Conservation (phyloP, 352 stramenopile species). For the Phytophthora rubi region DNA sequence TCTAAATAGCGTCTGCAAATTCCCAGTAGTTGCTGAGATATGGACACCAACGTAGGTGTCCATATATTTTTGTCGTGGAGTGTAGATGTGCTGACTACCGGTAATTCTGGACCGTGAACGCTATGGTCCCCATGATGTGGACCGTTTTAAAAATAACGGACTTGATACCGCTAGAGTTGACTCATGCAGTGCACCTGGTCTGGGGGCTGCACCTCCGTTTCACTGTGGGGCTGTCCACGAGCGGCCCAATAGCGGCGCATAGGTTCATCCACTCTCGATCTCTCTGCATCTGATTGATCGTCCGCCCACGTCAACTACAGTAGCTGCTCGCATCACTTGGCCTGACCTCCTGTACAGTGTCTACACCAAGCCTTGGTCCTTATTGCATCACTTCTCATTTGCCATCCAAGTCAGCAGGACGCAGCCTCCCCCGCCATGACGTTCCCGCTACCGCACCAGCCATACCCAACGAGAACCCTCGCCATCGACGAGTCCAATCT, state of each 20-base stretch:
- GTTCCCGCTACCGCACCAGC: conserved; percentile 27
- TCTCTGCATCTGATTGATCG: conserved; percentile 5
- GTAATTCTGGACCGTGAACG: too few relatives aligned
- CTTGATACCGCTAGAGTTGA: conserved; percentile 5
- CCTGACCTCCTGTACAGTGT: neutral
- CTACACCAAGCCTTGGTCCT: neutral
- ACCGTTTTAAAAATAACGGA: neutral
- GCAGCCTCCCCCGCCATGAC: conserved; percentile 12
- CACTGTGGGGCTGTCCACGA: neutral
- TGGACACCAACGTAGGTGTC: too few relatives aligned
- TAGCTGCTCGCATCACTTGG: conserved; percentile 12
- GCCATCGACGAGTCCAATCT: conserved; percentile 33
- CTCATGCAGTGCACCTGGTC: neutral
- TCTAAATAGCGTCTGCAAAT: too few relatives aligned
- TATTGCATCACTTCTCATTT: conserved; percentile 24
- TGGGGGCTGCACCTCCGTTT: conserved; percentile 1
- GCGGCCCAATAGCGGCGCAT: neutral
- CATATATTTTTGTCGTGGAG: too few relatives aligned
- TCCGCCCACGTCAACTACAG: conserved; percentile 1
- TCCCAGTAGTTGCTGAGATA: too few relatives aligned
- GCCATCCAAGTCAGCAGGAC: neutral
- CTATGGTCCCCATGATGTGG: neutral
- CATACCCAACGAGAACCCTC: conserved; percentile 48
- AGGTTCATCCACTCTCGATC: neutral
- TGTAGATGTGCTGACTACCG: too few relatives aligned